phyloP scores from a whole-genome alignment of 2,329 filamentous ascomycete species.

The Teratosphaeriaceae sp. region DNA sequence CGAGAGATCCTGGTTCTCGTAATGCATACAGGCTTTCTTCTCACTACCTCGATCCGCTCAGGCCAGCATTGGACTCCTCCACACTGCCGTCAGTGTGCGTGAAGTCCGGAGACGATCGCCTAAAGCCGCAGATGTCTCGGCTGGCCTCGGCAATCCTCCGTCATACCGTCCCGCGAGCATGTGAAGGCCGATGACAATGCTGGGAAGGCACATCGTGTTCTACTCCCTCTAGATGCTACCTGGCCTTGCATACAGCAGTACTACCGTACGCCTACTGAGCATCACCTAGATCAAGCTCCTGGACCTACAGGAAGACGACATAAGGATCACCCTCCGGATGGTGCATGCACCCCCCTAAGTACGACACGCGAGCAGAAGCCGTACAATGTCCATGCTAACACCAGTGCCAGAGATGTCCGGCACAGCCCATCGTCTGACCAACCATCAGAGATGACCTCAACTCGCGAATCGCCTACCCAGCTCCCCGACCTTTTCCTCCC shows the following conservation, averaged over 20 bases:
- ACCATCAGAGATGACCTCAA: conserved; percentile 33
- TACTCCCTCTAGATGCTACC: not conserved
- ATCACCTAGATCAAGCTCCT: not conserved
- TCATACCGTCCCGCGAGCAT: not conserved
- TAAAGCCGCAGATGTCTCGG: not conserved
- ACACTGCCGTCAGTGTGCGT: not conserved
- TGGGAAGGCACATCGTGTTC: not conserved
- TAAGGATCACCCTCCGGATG: conserved; percentile 1
- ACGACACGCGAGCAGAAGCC: not conserved
- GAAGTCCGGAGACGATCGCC: not conserved
- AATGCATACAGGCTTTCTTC: no score
- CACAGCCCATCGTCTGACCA: conserved; percentile 18
- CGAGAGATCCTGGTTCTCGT: not conserved
- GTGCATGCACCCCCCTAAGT: conserved; percentile 3
- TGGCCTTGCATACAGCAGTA: not conserved
- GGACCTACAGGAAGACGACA: not conserved
- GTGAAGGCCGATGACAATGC: not conserved
- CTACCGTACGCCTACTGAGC: not conserved
- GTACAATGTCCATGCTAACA: conserved; percentile 1
- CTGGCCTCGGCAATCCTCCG: not conserved
- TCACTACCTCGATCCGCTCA: no score
- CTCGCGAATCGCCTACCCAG: no score
- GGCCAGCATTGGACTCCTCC: no score
- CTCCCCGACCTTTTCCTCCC: no score
- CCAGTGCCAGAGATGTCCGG: conserved; percentile 7